Base-by-base conservation (phyloP, 2,329 filamentous ascomycete species). In the Ophiocordyceps camponoti-floridani region DNA sequence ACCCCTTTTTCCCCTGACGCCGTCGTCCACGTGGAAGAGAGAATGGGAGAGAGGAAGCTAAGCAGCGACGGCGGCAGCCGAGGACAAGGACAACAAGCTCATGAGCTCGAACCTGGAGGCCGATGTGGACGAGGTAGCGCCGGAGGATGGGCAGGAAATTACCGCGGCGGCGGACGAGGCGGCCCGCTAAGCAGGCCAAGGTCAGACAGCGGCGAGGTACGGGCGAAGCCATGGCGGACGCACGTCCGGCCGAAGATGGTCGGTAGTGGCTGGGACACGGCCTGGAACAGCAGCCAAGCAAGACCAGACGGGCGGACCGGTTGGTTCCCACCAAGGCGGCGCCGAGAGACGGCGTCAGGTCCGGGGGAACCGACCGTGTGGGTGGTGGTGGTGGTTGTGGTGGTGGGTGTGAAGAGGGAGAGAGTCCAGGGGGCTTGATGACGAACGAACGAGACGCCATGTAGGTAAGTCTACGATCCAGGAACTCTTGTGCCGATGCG, bases 61-160 rank as follows among this genome's bases (percentile, higher is more conserved):
- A 10, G 26, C 31, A 19, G 31, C 19, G n/a, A 18, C n/a, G 31
- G 26, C n/a, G 45, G 47, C 53, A 80, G 76, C 76, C 47, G 76
- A 81, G 60, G 77, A 79, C 47, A 82, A 79, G 58, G 73, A 77
- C 49, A 75, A 73, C 51, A 79, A 77, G 53, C 66, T 82, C 47
- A 81, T 82, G 75, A 77, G 72, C 55, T 79, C 76, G 8, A 73
- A 77, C 1, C 60, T 82, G 46, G 77, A 81, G 53, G 76, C 76
- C 45, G 76, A 80, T 52, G 70, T 77, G 59, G 64, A 75, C 42
- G 71, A 72, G 50, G 67, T 67, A 1, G 54, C 71, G 41, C 63
- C 68, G 44, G 65, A 66, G 42, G 54, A 62, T 48, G 65, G 62
- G 16, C 16, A 19, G 40, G 64, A 63, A 44, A 56, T 60, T 14